phyloP scores from a whole-genome alignment of 331 rosid genomes.

The Prunus yedoensis region DNA sequence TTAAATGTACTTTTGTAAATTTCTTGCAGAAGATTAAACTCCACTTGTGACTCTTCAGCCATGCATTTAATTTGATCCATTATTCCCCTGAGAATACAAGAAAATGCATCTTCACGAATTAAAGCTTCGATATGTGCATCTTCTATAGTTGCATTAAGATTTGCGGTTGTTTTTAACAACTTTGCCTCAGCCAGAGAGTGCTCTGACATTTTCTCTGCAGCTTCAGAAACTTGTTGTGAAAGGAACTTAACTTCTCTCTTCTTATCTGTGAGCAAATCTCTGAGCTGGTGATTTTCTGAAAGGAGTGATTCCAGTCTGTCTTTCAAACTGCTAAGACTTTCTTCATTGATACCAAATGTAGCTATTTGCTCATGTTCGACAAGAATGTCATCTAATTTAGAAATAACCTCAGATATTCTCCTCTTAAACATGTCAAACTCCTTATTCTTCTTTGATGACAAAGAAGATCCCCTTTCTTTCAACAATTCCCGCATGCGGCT shows the following conservation, averaged over 20 bases:
- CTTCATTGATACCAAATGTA: conserved; percentile 38
- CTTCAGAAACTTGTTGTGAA: conserved; percentile 57
- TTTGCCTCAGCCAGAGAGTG: conserved; percentile 44
- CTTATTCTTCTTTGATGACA: conserved; percentile 62
- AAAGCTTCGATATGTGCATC: conserved; percentile 52
- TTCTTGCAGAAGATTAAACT: conserved; percentile 45
- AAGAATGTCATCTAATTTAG: conserved; percentile 69
- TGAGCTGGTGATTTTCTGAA: conserved; percentile 56
- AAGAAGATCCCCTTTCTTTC: conserved; percentile 50
- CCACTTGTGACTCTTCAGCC: conserved; percentile 48
- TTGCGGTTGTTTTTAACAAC: conserved; percentile 35
- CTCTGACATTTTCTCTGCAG: conserved; percentile 40
- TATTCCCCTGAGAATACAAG: conserved; percentile 48
- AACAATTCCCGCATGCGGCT: conserved; percentile 54
- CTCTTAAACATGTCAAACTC: conserved; percentile 70
- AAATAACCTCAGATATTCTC: conserved; percentile 55
- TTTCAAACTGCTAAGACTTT: conserved; percentile 52
- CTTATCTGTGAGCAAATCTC: conserved; percentile 54
- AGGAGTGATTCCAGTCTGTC: conserved; percentile 56
- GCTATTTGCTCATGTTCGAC: conserved; percentile 46
- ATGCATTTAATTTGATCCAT: conserved; percentile 38
- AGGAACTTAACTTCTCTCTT: conserved; percentile 47
- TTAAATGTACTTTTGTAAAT: conserved; percentile 30
- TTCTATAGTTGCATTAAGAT: conserved; percentile 48
- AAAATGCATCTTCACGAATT: conserved; percentile 53